phyloP scores from a whole-genome alignment of 2,329 filamentous ascomycete genomes.

The Clonostachys chloroleuca region DNA sequence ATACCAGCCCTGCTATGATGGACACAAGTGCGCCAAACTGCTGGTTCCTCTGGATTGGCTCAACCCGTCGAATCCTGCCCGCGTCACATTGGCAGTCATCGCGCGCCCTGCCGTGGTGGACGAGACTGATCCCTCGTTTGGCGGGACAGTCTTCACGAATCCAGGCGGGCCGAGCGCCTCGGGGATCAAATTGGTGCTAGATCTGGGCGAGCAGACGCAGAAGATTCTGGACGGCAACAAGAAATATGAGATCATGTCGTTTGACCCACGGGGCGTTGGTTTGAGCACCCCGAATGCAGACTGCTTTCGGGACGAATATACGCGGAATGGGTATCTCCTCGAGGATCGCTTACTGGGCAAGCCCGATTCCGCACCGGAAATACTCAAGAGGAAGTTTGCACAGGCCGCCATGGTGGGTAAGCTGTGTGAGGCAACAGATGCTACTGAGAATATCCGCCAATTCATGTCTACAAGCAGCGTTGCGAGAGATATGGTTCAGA shows the following conservation, averaged over 20 bases:
- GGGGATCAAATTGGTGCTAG: constrained; percentile 22
- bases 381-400: too few species aligned
- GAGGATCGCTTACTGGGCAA: too few species aligned
- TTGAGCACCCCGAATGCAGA: constrained; percentile 27
- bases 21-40: constrained; percentile 33
- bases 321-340: too few species aligned
- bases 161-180: constrained; percentile 39
- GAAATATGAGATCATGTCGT: constrained; percentile 35
- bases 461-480: constrained; percentile 30
- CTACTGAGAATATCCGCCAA: neutral
- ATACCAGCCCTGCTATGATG: constrained; percentile 33
- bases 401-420: neutral
- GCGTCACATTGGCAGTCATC: constrained; percentile 32
- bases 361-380: too few species aligned
- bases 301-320: constrained; percentile 20
- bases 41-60: constrained; percentile 37
- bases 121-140: constrained; percentile 28
- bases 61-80: constrained; percentile 13
- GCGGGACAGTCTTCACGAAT: constrained; percentile 36
- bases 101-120: constrained; percentile 31
- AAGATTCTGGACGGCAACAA: constrained; percentile 7
- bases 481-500: constrained; percentile 36
- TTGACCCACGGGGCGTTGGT: constrained; percentile 37
- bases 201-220: constrained; percentile 19
- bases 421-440: neutral